These are phyloP conservation scores for Colletotrichum sp. DNA, from an alignment of 2,329 filamentous ascomycete genomes.

Conservation along the genomic window DNA sequence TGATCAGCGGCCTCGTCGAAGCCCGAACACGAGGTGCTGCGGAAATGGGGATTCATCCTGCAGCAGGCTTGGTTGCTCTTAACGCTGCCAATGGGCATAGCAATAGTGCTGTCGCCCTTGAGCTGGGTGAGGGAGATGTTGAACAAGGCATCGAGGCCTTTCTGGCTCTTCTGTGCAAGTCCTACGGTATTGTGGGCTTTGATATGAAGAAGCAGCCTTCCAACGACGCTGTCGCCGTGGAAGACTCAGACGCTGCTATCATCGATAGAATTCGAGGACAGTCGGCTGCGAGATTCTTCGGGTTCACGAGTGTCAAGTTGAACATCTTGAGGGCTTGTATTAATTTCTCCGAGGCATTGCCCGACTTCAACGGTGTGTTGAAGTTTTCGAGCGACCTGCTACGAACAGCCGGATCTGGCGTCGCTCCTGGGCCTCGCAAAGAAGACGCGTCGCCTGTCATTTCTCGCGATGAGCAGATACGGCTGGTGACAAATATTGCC, in stretches of 20 bases:
- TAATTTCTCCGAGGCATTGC: conserved; percentile 90
- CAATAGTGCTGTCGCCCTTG: conserved; percentile 59
- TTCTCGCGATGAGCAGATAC: conserved; percentile 81
- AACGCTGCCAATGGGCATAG: conserved; percentile 57
- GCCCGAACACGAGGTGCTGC: conserved; percentile 91
- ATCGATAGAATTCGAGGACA: conserved; percentile 65
- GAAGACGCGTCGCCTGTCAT: conserved; percentile 75
- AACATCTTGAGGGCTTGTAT: conserved; percentile 90
- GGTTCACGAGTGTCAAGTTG: conserved; percentile 80
- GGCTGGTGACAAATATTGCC: conserved; percentile 83
- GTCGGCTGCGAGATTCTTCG: conserved; percentile 68
- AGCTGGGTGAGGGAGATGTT: conserved; percentile 68
- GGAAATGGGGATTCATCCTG: conserved; percentile 95
- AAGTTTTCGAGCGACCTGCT: conserved; percentile 85
- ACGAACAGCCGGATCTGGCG: conserved; percentile 79
- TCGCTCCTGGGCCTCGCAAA: conserved; percentile 73
- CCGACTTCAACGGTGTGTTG: conserved; percentile 89
- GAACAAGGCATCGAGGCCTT: conserved; percentile 71
- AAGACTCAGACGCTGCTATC: conserved; percentile 57
- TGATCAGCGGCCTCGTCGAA: conserved; percentile 86
- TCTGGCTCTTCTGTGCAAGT: conserved; percentile 63
- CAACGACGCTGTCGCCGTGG: conserved; percentile 23
- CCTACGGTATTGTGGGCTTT: conserved; percentile 67
- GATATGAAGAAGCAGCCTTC: conserved; percentile 37
- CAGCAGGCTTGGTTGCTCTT: conserved; percentile 80